Base-by-base conservation (phyloP, 768 basidiomycete genomes). In the Pleurotus tuoliensis region DNA sequence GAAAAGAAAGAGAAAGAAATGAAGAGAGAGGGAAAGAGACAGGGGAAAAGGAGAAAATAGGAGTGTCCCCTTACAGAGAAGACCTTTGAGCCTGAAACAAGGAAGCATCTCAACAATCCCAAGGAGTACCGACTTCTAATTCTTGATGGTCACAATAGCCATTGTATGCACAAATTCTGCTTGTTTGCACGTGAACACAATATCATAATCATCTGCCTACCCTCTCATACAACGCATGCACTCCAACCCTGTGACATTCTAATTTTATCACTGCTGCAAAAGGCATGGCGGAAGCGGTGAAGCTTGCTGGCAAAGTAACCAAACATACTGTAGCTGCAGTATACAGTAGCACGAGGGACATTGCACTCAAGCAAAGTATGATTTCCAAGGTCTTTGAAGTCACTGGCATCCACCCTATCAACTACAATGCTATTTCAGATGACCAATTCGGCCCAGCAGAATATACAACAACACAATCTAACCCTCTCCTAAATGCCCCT, bases 251-350 rank as follows among this genome's bases (percentile, higher is more conserved):
- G 50, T 16, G 65, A 66, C 55, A 59, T 66, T 30, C 67, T 70
- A 8, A 59, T 70, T 1, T 76, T 77, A 59, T 64, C 72, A 1
- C 74, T 71, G 0, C 58, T 77, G 9, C 51, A 62, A 5, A 41
- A 27, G 1, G 38, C 22, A 1, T 71, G 68, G 70, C 64, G 59
- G 6, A 43, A 43, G 27, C 27, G 8, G 27, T 30, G 27, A 30
- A 30, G 27, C 5, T 30, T 0, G 27, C 27, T 5, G 8, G 27
- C 27, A 30, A 30, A 30, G 27, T 30, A 30, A 30, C 27, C 3
- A 30, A 30, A 30, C 27, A 30, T 30, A 30, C 27, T 1, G 27
- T 30, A 30, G 27, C 27, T 30, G 27, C 6, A 5, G 27, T 30
- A 30, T 30, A 30, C 27, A n/a, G 6, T 44, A 44, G 22, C 53